These are phyloP conservation scores for Trichoderma virens DNA, from an alignment of 495 filamentous ascomycete genomes.

Conservation along the genomic window DNA sequence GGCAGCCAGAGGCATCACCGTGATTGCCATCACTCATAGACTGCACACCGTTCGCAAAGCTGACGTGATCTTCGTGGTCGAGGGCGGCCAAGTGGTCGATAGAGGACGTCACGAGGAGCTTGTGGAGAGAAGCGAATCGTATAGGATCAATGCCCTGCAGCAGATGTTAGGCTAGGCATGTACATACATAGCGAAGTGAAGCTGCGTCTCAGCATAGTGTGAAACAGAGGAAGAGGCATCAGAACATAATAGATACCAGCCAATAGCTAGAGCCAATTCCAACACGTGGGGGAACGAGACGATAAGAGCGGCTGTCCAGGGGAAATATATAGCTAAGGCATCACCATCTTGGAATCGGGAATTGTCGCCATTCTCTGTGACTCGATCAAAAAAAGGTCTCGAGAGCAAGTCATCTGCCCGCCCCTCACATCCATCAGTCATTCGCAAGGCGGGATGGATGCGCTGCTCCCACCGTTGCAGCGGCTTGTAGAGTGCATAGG, in stretches of 20 bases:
- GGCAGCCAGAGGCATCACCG: slow-evolving; percentile 64
- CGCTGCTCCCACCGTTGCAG: background rate
- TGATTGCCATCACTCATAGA: slow-evolving; percentile 76
- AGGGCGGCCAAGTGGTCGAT: slow-evolving; percentile 58
- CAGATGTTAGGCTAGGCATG: slow-evolving; percentile 23
- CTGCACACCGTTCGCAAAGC: slow-evolving; percentile 68
- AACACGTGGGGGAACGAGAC: background rate
- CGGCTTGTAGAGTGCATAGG: background rate
- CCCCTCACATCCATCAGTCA: background rate
- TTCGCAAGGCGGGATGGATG: background rate
- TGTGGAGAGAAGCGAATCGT: slow-evolving; percentile 49
- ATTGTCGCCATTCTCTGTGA: background rate
- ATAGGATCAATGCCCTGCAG: slow-evolving; percentile 43
- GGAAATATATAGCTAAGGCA: slow-evolving; percentile 2
- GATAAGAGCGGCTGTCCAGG: background rate
- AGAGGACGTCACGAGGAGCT: slow-evolving; percentile 61
- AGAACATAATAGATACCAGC: background rate
- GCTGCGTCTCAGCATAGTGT: too few relatives aligned
- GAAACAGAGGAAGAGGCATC: too few relatives aligned
- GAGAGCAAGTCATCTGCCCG: background rate
- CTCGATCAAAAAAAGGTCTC: background rate
- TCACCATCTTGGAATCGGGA: background rate
- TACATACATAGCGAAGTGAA: background rate
- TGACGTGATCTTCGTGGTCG: slow-evolving; percentile 69
- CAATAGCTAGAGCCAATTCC: background rate